phyloP scores from a whole-genome alignment of 768 basidiomycete species.

The Dentipellis sp. region DNA sequence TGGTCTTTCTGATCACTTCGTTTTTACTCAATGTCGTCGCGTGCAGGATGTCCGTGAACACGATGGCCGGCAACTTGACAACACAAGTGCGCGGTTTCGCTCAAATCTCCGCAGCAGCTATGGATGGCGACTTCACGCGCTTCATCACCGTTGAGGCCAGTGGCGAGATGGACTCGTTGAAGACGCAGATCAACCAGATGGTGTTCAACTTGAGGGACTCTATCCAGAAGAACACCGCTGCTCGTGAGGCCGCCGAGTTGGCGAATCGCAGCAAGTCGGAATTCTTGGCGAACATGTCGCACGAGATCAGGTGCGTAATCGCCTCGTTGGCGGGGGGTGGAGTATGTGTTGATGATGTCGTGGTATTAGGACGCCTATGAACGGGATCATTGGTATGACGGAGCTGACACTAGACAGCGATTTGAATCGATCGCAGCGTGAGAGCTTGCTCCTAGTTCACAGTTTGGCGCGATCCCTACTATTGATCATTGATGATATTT shows the following conservation, averaged over 20 bases:
- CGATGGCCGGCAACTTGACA: slow-evolving; percentile 95
- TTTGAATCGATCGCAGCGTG: slow-evolving; percentile 86
- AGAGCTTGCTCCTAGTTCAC: slow-evolving; percentile 92
- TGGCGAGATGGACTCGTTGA: slow-evolving; percentile 98
- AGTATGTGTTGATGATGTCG: not conserved
- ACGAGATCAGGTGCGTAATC: slow-evolving; percentile 81
- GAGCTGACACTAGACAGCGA: slow-evolving; percentile 96
- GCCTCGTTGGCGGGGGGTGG: not conserved
- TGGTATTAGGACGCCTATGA: slow-evolving; percentile 88
- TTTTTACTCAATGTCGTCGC: not conserved
- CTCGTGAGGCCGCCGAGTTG: slow-evolving; percentile 92
- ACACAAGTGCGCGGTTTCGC: slow-evolving; percentile 98
- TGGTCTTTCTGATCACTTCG: slow-evolving; percentile 13
- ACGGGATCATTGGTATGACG: slow-evolving; percentile 99
- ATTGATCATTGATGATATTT: slow-evolving; percentile 96
- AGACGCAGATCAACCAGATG: slow-evolving; percentile 99
- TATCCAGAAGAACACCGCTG: slow-evolving; percentile 98
- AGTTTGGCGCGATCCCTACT: slow-evolving; percentile 87
- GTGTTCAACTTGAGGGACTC: slow-evolving; percentile 93
- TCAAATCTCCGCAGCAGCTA: slow-evolving; percentile 96
- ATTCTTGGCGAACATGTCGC: slow-evolving; percentile 98
- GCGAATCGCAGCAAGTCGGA: slow-evolving; percentile 98
- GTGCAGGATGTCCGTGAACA: slow-evolving; percentile 85
- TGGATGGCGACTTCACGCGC: slow-evolving; percentile 96
- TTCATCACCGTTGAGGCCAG: slow-evolving; percentile 99